Base-by-base conservation (phyloP, 2,329 filamentous ascomycete species). In the Aspergillus sojae region DNA sequence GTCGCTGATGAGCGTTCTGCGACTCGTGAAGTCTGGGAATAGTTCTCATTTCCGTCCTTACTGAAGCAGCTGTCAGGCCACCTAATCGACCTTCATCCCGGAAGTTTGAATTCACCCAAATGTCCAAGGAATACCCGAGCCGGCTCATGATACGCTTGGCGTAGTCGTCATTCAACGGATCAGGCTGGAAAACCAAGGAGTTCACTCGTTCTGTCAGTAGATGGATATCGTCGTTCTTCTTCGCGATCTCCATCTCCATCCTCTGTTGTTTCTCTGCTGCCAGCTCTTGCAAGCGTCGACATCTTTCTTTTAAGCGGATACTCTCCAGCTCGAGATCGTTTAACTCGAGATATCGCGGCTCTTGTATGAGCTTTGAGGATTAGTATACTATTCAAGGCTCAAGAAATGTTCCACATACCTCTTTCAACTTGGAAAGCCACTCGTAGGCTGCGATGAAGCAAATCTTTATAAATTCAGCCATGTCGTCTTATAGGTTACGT, bases 101-200 rank as follows among this genome's bases (percentile, higher is more conserved):
- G 39, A 66, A 72, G 55, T 64, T 60, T 2, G 46, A 50, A 11
- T 60, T 64, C 10, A 60, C 54, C 70, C 71, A 72, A 5, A 30
- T 16, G 7, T 63, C 55, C 12, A 71, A 36, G 0, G 58, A 50
- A 10, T 66, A 64, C 9, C 61, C 61, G 1, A 73, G 58, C 4
- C 30, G 26, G 1, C 21, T 57, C 63, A 70, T 70, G 16, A 23
- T 52, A 14, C 36, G 50, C 2, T 45, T 32, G 5, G 48, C 59
- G 5, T 69, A 60, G 4, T 67, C 67, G 3, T 71, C 68, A 4
- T 62, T 56, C 7, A 72, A 23, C 1, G 23, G n/a, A 2, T 68
- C 52, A 0, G 60, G 50, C 21, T 21, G 30, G 4, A 36, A 62
- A 1, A 9, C 16, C 4, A 64, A 3, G 2, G 28, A 21, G 14